Evolutionary conservation across 108 stramenopile genomes (phyloP), one percentile per base, ranked within the genome.

Genomic region (Nitzschia palea): DNA sequence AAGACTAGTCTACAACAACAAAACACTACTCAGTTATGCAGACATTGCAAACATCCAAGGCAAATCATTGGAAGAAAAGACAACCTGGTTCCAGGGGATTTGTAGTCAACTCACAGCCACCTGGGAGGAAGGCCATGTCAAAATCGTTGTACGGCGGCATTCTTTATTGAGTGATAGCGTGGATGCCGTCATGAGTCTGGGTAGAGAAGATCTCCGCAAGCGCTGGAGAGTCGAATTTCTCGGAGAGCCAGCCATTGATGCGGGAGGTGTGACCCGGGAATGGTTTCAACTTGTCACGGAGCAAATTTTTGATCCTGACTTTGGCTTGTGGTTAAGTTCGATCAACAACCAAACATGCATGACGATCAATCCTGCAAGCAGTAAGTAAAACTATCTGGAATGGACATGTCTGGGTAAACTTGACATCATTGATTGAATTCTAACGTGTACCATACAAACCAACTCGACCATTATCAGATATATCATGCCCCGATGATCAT

Each of bases 261-360:
- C 98, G 4, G 99, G 99, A 10, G 99, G 99, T 30, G 74, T 99
- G 26, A 82, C 97, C 10, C 71, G 97, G 29, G 99, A 99, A 79
- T 98, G 94, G 94, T 99, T 96, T 66, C 78, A 91, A 62, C 57
- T 94, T 25, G 87, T 95, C 6, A 85, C 96, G 12, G 81, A 90
- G 45, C 80, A 96, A 70, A 83, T 98, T 23, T 98, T 98, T 74
- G 96, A 99, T 78, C 94, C 97, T 3, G 95, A 96, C 69, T 93
- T 89, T 68, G 97, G 95, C 0, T 70, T 99, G 42, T 99, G 97
- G 94, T 67, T 84, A 26, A 82, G 85, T 29, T 81, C 76, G 26
- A 85, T 91, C 1, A 93, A 87, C 25, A 97, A 97, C 51, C 96
- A 96, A 70, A 97, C 95, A 80, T 95, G 88, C 64, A 91, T 93